Percentiles rank a stretch among this genome's conserved stretches.
These are phyloP conservation scores for Mycosphaerelloides madeirae DNA, from an alignment of 2,329 filamentous ascomycete genomes.

Conservation along the genomic window DNA sequence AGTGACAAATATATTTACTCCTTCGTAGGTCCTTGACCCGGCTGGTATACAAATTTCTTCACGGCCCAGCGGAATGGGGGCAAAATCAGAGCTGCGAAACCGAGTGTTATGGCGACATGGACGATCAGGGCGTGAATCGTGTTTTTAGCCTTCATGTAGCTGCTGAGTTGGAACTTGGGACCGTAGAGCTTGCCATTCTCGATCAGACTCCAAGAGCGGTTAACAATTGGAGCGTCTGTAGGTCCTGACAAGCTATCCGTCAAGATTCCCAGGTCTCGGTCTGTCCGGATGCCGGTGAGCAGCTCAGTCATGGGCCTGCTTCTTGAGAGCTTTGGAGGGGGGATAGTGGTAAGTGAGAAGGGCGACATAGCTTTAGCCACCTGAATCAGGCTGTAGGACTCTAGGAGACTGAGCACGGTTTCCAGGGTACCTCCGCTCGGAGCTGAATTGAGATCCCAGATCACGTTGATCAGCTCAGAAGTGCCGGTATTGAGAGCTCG, in stretches of 20 bases:
- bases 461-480: constrained; percentile 45
- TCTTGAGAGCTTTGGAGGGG: constrained; percentile 31
- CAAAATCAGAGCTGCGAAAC: constrained; percentile 44
- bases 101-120: constrained; percentile 46
- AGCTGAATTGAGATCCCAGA: constrained; percentile 52
- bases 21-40: constrained; percentile 47
- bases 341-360: constrained; percentile 48
- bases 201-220: constrained; percentile 57
- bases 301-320: constrained; percentile 34
- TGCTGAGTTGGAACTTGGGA: constrained; percentile 53
- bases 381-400: constrained; percentile 44
- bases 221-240: constrained; percentile 54
- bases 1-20: constrained; percentile 32
- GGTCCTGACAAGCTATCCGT: constrained; percentile 51
- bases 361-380: constrained; percentile 46
- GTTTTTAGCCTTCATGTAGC: constrained; percentile 52
- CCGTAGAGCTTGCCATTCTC: constrained; percentile 52
- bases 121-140: constrained; percentile 45
- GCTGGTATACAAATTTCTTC: constrained; percentile 45
- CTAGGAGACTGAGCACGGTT: constrained; percentile 58
- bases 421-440: constrained; percentile 58
- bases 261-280: constrained; percentile 55
- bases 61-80: constrained; percentile 51
- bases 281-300: constrained; percentile 49
- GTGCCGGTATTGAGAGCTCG: constrained; percentile 44